phyloP scores from a whole-genome alignment of 2,329 filamentous ascomycete genomes.

The Pseudogymnoascus sp. region DNA sequence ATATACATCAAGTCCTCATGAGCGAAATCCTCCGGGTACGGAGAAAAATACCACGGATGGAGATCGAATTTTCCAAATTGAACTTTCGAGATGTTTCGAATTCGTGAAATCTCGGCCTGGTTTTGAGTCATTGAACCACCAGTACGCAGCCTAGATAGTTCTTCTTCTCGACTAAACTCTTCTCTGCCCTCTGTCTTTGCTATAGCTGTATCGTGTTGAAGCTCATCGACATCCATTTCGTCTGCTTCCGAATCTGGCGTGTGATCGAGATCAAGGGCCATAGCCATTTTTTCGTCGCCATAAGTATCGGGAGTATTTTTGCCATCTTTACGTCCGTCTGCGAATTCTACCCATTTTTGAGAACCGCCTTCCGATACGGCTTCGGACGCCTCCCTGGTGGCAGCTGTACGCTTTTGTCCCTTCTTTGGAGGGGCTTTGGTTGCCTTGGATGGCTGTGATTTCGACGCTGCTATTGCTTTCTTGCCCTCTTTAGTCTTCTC shows the following conservation, averaged over 20 bases:
- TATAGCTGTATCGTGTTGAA: slow-evolving; percentile 28
- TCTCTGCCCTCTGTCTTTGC: slow-evolving; percentile 20
- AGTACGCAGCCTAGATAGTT: slow-evolving; percentile 92
- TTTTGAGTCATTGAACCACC: slow-evolving; percentile 99
- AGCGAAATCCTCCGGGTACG: slow-evolving; percentile 83
- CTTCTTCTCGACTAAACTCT: slow-evolving; percentile 70
- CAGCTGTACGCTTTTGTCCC: slow-evolving; percentile 31
- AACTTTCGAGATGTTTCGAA: slow-evolving; percentile 86
- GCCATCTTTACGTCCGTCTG: slow-evolving; percentile 19
- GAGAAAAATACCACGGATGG: slow-evolving; percentile 98
- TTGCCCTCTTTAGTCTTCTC: slow-evolving; percentile 71
- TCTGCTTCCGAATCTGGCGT: slow-evolving; percentile 26
- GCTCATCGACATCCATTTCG: slow-evolving; percentile 50
- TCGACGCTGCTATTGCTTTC: slow-evolving; percentile 49
- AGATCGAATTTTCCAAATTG: slow-evolving; percentile 90
- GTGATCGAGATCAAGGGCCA: slow-evolving; percentile 22
- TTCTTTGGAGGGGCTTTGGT: slow-evolving; percentile 30
- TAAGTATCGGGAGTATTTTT: slow-evolving; percentile 23
- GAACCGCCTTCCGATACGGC: slow-evolving; percentile 24
- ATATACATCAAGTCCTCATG: slow-evolving; percentile 89
- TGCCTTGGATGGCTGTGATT: slow-evolving; percentile 28
- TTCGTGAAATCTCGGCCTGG: slow-evolving; percentile 89
- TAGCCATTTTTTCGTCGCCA: slow-evolving; percentile 21
- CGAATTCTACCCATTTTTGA: slow-evolving; percentile 22
- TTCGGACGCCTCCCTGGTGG: slow-evolving; percentile 26